Percentiles rank a stretch among this genome's conserved stretches.
phyloP scores from a whole-genome alignment of 441 rosid genomes.

The Mallotus japonicus region DNA sequence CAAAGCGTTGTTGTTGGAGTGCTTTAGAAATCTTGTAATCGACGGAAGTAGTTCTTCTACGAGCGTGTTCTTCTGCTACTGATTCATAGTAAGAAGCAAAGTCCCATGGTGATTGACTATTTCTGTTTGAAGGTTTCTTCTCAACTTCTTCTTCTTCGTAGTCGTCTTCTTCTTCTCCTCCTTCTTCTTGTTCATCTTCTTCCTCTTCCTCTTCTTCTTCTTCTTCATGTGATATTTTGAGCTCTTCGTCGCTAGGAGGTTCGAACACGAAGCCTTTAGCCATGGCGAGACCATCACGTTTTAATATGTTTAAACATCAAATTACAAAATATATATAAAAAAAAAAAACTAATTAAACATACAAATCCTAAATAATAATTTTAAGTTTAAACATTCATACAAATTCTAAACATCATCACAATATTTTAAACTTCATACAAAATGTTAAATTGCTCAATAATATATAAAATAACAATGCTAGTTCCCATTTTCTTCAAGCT shows the following conservation, averaged over 20 bases:
- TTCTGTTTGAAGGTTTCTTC: slow-evolving; percentile 25
- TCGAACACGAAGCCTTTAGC: slow-evolving; percentile 57
- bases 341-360: too few relatives aligned
- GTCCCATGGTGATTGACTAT: slow-evolving; percentile 88
- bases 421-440: too few relatives aligned
- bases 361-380: too few relatives aligned
- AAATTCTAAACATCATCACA: too few relatives aligned
- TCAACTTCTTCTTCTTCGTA: slow-evolving; percentile 16
- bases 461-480: too few relatives aligned
- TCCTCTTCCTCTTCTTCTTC: slow-evolving; percentile 7
- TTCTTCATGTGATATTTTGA: slow-evolving; percentile 13
- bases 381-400: too few relatives aligned
- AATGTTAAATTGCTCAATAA: too few relatives aligned
- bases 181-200: slow-evolving; percentile 6
- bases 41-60: slow-evolving; percentile 64
- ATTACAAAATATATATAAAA: too few relatives aligned
- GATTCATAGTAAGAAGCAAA: slow-evolving; percentile 79
- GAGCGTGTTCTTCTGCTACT: slow-evolving; percentile 90
- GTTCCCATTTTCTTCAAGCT: too few relatives aligned
- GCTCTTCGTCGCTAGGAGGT: slow-evolving; percentile 54
- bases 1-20: too few relatives aligned
- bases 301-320: too few relatives aligned
- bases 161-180: background rate
- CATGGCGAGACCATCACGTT: slow-evolving; percentile 21
- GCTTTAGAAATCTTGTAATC: too few relatives aligned